Percentiles rank a stretch among this genome's conserved stretches.
These are phyloP conservation scores for Chlorokybus atmophyticus DNA, from an alignment of 139 green algal genomes.

Conservation along the genomic window DNA sequence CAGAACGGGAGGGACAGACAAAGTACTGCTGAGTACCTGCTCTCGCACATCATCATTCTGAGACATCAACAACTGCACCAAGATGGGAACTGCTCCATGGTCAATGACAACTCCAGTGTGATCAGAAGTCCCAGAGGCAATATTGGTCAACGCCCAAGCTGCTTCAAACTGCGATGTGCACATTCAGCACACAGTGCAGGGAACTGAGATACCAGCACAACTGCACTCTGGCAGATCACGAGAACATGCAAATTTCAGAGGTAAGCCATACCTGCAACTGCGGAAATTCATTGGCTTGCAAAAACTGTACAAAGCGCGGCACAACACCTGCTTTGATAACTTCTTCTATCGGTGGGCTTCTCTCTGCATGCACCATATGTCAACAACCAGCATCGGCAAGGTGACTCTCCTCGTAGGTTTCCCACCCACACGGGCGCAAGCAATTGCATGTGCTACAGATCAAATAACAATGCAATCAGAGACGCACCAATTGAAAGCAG, in stretches of 20 bases:
- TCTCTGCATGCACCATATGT: conserved; percentile 55
- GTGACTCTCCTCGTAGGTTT: too few relatives aligned
- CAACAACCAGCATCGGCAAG: background rate
- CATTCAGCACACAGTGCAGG: too few relatives aligned
- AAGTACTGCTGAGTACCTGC: conserved; percentile 70
- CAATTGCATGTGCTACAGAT: too few relatives aligned
- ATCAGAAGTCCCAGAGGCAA: conserved; percentile 89
- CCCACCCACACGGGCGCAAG: too few relatives aligned
- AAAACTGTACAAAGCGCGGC: conserved; percentile 90
- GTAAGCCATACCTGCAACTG: conserved; percentile 42
- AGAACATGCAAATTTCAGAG: background rate
- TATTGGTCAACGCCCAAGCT: conserved; percentile 98
- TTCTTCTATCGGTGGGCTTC: conserved; percentile 95
- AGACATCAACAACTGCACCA: conserved; percentile 83
- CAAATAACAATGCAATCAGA: too few relatives aligned
- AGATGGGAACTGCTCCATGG: conserved; percentile 87
- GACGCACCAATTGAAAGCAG: conserved; percentile 76
- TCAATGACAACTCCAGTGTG: conserved; percentile 97
- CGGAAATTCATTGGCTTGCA: conserved; percentile 67
- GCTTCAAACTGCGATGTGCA: conserved; percentile 95
- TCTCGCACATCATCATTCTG: conserved; percentile 89
- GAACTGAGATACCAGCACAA: background rate
- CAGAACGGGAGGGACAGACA: too few relatives aligned
- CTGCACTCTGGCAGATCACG: too few relatives aligned
- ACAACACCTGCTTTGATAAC: conserved; percentile 93